Evolutionary conservation across 2,329 filamentous ascomycete genomes (phyloP).

Genomic region (Aspergillus glaucus): DNA sequence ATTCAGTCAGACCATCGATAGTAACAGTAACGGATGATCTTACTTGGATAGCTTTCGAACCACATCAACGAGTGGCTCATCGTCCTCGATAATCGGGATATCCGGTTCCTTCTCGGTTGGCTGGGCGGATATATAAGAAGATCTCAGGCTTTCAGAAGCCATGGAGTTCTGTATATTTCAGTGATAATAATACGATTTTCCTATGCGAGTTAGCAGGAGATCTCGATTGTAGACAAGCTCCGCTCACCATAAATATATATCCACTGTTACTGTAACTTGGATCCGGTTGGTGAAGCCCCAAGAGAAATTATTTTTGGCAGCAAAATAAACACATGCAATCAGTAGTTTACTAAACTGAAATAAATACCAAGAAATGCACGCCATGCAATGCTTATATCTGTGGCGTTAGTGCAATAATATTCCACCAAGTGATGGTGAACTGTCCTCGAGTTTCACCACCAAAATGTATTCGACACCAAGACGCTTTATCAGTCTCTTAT

Average conservation of each 20-base stretch:
- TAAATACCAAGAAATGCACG: too few species aligned
- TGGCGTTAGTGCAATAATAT: too few species aligned
- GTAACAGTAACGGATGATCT: background rate
- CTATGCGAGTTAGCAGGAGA: background rate
- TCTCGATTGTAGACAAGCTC: background rate
- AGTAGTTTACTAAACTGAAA: too few species aligned
- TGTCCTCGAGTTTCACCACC: too few species aligned
- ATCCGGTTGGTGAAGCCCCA: background rate
- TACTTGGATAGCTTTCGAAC: constrained; percentile 37
- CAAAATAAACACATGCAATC: too few species aligned
- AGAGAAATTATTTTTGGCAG: background rate
- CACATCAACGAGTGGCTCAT: constrained; percentile 34
- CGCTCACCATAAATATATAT: background rate
- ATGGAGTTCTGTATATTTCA: background rate
- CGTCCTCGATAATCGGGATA: constrained; percentile 36
- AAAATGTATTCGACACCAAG: too few species aligned
- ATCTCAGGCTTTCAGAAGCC: constrained; percentile 6
- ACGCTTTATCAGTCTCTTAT: too few species aligned
- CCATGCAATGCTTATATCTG: too few species aligned
- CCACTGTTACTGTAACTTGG: background rate
- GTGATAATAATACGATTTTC: background rate
- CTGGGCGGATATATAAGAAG: constrained; percentile 11
- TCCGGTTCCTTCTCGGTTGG: constrained; percentile 22
- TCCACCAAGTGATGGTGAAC: too few species aligned
- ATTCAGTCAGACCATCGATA: constrained; percentile 5